Evolutionary conservation across 305 asterid species (phyloP), one percentile per base, ranked within the genome.

Genomic region (Fraxinus albicans): DNA sequence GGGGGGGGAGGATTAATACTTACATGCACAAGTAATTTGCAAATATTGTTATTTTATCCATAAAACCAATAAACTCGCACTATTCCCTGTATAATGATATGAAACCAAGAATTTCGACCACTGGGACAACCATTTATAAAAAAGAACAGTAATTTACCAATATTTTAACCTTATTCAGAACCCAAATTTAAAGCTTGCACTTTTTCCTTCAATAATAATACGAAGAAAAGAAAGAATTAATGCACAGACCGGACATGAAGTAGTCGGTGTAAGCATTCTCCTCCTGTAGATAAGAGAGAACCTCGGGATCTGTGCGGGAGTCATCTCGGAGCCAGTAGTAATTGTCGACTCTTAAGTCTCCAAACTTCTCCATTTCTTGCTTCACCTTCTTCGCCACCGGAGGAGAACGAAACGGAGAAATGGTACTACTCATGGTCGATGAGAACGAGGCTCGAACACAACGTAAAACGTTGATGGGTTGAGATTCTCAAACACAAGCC

Each of bases 251-350:
- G 83, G 98, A 89, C 99, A 96, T 94, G 78, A 87, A 40, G 79
- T 85, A 88, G 75, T 93, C 93, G 58, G 93, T 83, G 83, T 92
- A 91, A 38, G 93, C 94, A 85, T 94, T 96, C 89, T 96, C 99
- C 81, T 86, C 85, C 1, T 86, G 88, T 53, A 96, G 95, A 85
- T 96, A 86, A 82, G 86, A 87, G 77, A 96, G 85, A 50, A 96
- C 84, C 60, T 92, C 85, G 5, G 97, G 91, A 80, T 92, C 86
- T 2, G 96, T 83, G 69, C 98, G 98, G 69, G 95, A 90, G 83
- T 96, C 99, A 78, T 96, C 98, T 79, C 99, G 99, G 78, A 94
- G 94, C 98, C 98, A 96, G 86, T 93, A 93, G 90, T 96, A 93
- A 75, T 91, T 86, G 82, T 96, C 98, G 81, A 93, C 83, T 82